phyloP scores from a whole-genome alignment of 2,329 filamentous ascomycete species.

The Huntiella decipiens region DNA sequence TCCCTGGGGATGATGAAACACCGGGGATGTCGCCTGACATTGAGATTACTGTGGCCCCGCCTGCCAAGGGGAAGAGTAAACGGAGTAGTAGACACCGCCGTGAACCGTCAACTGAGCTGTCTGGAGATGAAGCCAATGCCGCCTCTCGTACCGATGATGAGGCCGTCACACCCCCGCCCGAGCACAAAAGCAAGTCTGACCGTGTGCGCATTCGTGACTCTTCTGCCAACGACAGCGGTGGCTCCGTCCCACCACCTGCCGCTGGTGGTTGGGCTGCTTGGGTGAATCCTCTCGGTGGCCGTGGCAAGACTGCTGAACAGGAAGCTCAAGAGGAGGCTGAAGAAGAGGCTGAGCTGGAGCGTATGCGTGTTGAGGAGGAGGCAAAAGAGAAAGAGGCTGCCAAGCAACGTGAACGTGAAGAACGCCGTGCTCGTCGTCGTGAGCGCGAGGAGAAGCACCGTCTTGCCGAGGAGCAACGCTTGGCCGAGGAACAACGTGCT shows the following conservation, averaged over 20 bases:
- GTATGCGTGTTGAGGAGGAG: slow-evolving; percentile 26
- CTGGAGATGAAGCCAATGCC: slow-evolving; percentile 8
- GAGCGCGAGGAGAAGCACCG: slow-evolving; percentile 27
- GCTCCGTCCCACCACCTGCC: neutral
- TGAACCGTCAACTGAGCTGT: slow-evolving; percentile 8
- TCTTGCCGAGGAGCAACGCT: neutral
- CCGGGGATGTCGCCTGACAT: slow-evolving; percentile 19
- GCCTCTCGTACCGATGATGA: slow-evolving; percentile 26
- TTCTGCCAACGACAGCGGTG: slow-evolving; percentile 16
- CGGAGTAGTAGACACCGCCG: slow-evolving; percentile 5
- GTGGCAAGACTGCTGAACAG: slow-evolving; percentile 21
- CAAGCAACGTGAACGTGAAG: slow-evolving; percentile 5
- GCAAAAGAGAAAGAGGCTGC: slow-evolving; percentile 29
- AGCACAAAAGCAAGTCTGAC: slow-evolving; percentile 50
- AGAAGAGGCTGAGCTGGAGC: slow-evolving; percentile 28
- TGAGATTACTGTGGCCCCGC: slow-evolving; percentile 14
- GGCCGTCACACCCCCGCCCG: slow-evolving; percentile 31
- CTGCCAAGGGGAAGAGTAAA: neutral
- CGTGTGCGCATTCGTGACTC: slow-evolving; percentile 56
- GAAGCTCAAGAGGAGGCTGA: slow-evolving; percentile 8
- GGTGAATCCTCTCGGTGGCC: slow-evolving; percentile 18
- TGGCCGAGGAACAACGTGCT: slow-evolving; percentile 2
- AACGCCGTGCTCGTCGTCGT: slow-evolving; percentile 5
- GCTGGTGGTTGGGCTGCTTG: slow-evolving; percentile 56
- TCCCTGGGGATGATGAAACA: slow-evolving; percentile 29